Conservation (phyloP, 139 green algal species). For the Coelastrella sp. region DNA sequence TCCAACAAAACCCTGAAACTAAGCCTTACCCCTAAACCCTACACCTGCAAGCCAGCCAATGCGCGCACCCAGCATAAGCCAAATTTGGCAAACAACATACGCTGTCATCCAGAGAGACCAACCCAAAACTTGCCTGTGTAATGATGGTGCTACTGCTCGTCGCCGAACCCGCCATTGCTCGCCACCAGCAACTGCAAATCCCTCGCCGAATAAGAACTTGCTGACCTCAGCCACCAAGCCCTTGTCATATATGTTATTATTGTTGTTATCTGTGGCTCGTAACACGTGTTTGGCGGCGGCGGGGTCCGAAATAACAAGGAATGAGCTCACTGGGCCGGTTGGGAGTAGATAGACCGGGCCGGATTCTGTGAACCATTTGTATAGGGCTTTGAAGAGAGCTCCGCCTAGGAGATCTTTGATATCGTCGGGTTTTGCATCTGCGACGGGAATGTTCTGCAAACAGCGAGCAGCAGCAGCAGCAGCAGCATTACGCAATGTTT, state of each 20-base stretch:
- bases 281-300: conserved; percentile 96
- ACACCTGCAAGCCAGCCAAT: too few species aligned
- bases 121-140: conserved; percentile 93
- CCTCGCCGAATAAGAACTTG: conserved; percentile 97
- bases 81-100: too few species aligned
- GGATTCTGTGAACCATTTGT: conserved; percentile 88
- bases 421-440: conserved; percentile 95
- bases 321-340: conserved; percentile 86
- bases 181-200: conserved; percentile 94
- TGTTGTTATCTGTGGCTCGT: conserved; percentile 86
- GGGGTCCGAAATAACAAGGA: conserved; percentile 95
- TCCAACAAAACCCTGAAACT: too few species aligned
- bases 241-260: conserved; percentile 89
- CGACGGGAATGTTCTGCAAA: conserved; percentile 94
- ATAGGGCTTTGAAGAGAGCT: conserved; percentile 93
- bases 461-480: neutral
- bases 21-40: too few species aligned
- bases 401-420: conserved; percentile 97
- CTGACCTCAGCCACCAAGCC: conserved; percentile 90
- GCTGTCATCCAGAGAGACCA: too few species aligned
- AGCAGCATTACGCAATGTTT: neutral
- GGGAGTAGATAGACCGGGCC: conserved; percentile 97
- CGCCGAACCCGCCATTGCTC: conserved; percentile 89
- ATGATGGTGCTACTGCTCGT: conserved; percentile 89
- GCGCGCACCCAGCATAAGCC: too few species aligned